A percentile compares a stretch with the other conserved stretches of the same genome.
Conservation (phyloP, 139 green algal species). For the Closterium sp. region DNA sequence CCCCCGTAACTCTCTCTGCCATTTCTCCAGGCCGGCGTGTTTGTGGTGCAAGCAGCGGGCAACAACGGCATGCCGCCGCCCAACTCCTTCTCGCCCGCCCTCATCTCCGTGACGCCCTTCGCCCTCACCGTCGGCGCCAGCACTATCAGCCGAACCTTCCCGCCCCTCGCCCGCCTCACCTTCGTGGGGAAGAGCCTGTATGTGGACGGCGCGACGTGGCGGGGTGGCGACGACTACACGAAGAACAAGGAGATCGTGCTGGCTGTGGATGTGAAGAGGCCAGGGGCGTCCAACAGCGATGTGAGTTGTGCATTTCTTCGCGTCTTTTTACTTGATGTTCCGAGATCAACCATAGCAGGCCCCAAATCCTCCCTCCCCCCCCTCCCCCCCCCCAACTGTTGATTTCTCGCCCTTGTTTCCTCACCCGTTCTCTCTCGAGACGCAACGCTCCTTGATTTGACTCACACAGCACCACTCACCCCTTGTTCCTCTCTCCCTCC, state of each 20-base stretch:
- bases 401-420: too few species aligned
- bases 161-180: background rate
- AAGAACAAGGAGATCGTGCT: background rate
- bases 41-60: background rate
- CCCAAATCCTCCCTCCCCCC: too few species aligned
- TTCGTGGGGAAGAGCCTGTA: background rate
- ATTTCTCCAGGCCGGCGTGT: background rate
- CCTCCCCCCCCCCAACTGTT: too few species aligned
- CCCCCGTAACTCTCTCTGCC: background rate
- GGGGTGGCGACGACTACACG: background rate
- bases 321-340: too few species aligned
- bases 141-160: background rate
- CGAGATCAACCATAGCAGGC: too few species aligned
- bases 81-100: background rate
- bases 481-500: background rate
- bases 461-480: too few species aligned
- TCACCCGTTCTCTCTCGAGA: background rate
- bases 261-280: background rate
- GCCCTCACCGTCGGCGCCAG: background rate
- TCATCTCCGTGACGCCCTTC: background rate
- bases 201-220: background rate
- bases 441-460: too few species aligned
- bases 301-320: background rate
- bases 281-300: background rate
- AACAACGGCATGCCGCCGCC: background rate